Evolutionary conservation across 2,329 filamentous ascomycete genomes (phyloP), one percentile per base, ranked within the genome.

Genomic region (Dissoconium aciculare): DNA sequence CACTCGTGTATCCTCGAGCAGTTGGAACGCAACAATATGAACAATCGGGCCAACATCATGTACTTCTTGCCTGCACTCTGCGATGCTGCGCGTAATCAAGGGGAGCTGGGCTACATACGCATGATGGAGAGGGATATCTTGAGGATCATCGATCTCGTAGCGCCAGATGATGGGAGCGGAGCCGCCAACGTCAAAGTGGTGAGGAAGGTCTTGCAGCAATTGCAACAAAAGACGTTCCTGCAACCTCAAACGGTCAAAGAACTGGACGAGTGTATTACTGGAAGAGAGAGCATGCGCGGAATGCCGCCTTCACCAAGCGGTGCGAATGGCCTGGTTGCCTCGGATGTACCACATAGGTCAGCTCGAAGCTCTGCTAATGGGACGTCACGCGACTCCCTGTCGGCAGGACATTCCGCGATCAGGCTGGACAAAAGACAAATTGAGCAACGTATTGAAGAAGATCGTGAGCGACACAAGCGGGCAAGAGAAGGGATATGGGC

Each of bases 1-100:
- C 89, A 98, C 56, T 92, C 81, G 12, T 98, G 91, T 58, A 95
- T 98, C 47, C 60, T 98, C 26, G 89, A 98, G 59, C 87, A 95
- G 56, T 67, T 98, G 16, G 87, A 95, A 56, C 70, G 74, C 48
- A 92, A 82, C 44, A 87, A 81, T 43, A 92, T 98, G 79, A 98
- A 98, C 58, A 92, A 78, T 30, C 71, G 87, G 37, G 91, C 89
- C 36, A 98, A 98, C 54, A 95, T 98, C 55, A 92, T 98, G 79
- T 98, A 92, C 59, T 98, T 98, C 57, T 78, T 98, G 50, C 87
- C 95, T 51, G 79, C 87, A 45, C 81, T 98, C 44, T 80, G 91
- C 52, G 87, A 95, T 52, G 67, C 83, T 58, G 80, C 83, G 13
- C 68, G 72, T 39, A 78, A 74, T 42, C 80, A 83, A 42, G 71